Evolutionary conservation across 2,329 filamentous ascomycete genomes (phyloP).

Genomic region (Chrysosporium queenslandicum): DNA sequence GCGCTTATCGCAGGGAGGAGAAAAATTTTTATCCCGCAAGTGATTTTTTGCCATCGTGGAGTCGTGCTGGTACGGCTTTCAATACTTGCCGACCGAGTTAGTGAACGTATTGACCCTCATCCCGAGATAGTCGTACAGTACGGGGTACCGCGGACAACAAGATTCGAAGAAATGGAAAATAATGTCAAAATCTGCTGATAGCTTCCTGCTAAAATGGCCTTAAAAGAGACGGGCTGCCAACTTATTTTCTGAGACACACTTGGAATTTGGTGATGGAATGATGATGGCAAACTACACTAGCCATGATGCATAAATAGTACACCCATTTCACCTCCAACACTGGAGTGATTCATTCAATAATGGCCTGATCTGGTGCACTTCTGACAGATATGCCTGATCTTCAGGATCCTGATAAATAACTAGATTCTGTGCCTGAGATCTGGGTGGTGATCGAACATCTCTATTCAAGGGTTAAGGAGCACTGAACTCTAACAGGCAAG

Average conservation of each 20-base stretch:
- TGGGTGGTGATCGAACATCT: background rate
- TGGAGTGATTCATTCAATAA: too few relatives aligned
- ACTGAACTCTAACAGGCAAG: slow-evolving; percentile 4
- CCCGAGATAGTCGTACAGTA: too few relatives aligned
- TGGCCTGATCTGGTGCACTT: background rate
- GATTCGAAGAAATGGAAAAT: background rate
- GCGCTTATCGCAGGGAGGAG: too few relatives aligned
- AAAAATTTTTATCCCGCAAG: too few relatives aligned
- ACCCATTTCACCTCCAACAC: too few relatives aligned
- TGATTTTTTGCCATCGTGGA: too few relatives aligned
- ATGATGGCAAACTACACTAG: background rate
- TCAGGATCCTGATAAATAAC: background rate
- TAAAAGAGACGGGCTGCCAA: background rate
- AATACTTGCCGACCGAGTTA: too few relatives aligned
- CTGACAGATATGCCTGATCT: background rate
- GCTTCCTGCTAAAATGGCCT: background rate
- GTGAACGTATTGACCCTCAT: background rate
- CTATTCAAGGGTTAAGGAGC: background rate
- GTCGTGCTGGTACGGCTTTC: too few relatives aligned
- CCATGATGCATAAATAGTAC: too few relatives aligned
- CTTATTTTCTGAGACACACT: slow-evolving; percentile 3
- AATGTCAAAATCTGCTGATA: background rate
- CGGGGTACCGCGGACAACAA: too few relatives aligned
- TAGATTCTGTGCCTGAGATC: slow-evolving; percentile 1
- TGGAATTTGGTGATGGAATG: background rate